A percentile compares a stretch with the other conserved stretches of the same genome.
These are phyloP conservation scores for Phyllosticta citribraziliensis DNA, from an alignment of 2,329 filamentous ascomycete genomes.

Conservation along the genomic window DNA sequence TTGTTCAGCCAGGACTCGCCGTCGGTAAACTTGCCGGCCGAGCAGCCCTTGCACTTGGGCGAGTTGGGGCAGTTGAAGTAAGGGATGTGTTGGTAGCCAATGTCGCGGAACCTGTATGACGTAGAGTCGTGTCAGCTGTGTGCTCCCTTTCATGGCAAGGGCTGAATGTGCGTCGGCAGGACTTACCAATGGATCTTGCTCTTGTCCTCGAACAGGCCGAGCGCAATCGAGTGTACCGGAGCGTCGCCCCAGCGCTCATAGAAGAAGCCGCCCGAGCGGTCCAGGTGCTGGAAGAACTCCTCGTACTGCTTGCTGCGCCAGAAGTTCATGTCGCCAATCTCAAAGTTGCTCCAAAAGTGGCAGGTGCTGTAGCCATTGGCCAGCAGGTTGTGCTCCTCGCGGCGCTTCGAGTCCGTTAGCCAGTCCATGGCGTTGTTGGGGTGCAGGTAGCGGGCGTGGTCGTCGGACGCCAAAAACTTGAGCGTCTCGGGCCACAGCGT, in stretches of 20 bases:
- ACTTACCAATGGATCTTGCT: slow-evolving; percentile 85
- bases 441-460: slow-evolving; percentile 72
- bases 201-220: slow-evolving; percentile 85
- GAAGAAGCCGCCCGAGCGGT: slow-evolving; percentile 91
- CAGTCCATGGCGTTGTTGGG: slow-evolving; percentile 79
- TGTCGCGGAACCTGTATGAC: slow-evolving; percentile 80
- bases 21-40: slow-evolving; percentile 79
- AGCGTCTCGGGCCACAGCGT: slow-evolving; percentile 91
- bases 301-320: slow-evolving; percentile 86
- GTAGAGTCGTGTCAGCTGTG: background rate
- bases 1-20: slow-evolving; percentile 75
- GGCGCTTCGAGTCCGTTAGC: slow-evolving; percentile 66
- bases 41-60: slow-evolving; percentile 81
- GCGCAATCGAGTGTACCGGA: slow-evolving; percentile 86
- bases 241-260: slow-evolving; percentile 98
- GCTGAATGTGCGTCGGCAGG: background rate
- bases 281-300: slow-evolving; percentile 92
- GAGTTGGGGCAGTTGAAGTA: slow-evolving; percentile 99
- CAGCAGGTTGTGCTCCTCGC: slow-evolving; percentile 68
- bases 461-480: slow-evolving; percentile 63
- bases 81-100: slow-evolving; percentile 95
- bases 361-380: slow-evolving; percentile 95
- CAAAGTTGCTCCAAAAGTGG: slow-evolving; percentile 99
- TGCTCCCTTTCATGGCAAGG: background rate
- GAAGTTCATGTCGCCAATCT: slow-evolving; percentile 87